Conservation (phyloP, 2,329 filamentous ascomycete species). For the Knufia petricola region DNA sequence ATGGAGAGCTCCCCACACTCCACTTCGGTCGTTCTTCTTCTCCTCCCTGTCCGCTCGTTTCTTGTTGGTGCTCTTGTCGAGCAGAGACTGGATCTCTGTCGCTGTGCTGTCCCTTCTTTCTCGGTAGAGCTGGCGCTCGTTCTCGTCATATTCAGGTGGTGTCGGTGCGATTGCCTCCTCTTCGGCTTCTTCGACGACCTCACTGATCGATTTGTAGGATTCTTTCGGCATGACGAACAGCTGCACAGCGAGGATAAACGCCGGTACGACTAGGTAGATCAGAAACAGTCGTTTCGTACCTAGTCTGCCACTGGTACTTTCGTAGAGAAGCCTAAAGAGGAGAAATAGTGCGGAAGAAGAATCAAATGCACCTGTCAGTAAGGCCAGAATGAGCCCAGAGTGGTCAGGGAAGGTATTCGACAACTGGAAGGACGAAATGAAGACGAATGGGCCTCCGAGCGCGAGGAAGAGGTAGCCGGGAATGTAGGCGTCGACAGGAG, state of each 20-base stretch:
- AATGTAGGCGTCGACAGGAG: constrained; percentile 66
- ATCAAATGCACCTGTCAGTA: constrained; percentile 75
- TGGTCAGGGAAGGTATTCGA: constrained; percentile 72
- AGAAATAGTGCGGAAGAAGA: constrained; percentile 71
- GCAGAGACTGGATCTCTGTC: constrained; percentile 61
- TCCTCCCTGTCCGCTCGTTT: constrained; percentile 55
- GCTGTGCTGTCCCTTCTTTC: constrained; percentile 52
- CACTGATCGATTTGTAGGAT: constrained; percentile 76
- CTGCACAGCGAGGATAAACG: constrained; percentile 56
- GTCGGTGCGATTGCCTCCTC: constrained; percentile 30
- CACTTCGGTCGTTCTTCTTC: constrained; percentile 56
- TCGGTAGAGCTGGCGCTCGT: constrained; percentile 41
- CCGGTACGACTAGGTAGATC: constrained; percentile 60
- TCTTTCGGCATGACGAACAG: constrained; percentile 62
- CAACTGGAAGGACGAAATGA: constrained; percentile 74
- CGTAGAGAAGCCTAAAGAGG: constrained; percentile 61
- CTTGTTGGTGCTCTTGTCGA: constrained; percentile 55
- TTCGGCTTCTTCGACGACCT: constrained; percentile 67
- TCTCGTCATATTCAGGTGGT: constrained; percentile 46
- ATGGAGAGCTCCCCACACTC: constrained; percentile 82
- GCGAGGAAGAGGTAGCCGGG: constrained; percentile 67
- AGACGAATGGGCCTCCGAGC: constrained; percentile 70
- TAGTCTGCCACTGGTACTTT: constrained; percentile 48
- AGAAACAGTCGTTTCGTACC: constrained; percentile 62
- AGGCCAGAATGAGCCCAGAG: constrained; percentile 68